Conservation (phyloP, 805 yeast genomes). For the Ogataea nitratoaversa region DNA sequence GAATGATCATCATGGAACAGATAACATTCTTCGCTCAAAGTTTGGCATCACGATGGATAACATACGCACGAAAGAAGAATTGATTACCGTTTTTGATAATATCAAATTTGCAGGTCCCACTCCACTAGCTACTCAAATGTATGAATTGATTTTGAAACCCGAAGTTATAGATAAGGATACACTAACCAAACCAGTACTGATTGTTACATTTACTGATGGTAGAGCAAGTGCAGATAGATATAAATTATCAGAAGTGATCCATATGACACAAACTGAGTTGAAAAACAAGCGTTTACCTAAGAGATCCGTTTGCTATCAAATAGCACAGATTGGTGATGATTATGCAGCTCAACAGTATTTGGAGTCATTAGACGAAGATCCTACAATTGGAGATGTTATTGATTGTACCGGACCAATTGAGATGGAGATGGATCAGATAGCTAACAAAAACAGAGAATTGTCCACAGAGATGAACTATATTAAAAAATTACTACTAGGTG, state of each 20-base stretch:
- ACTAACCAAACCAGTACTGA: conserved; percentile 15
- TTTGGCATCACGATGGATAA: conserved; percentile 15
- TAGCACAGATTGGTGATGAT: conserved; percentile 26
- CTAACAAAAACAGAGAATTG: conserved; percentile 17
- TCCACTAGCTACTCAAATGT: conserved; percentile 19
- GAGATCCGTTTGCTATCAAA: conserved; percentile 19
- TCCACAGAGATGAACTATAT: conserved; percentile 24
- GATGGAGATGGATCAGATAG: conserved; percentile 19
- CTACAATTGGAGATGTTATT: conserved; percentile 21
- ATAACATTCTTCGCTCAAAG: conserved; percentile 1
- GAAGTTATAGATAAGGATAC: conserved; percentile 11
- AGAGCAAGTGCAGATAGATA: conserved; percentile 19
- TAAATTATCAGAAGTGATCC: conserved; percentile 11
- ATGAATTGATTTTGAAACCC: conserved; percentile 17
- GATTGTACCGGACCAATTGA: conserved; percentile 26
- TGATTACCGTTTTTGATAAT: conserved; percentile 11
- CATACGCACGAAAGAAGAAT: conserved; percentile 16
- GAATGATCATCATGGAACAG: conserved; percentile 20
- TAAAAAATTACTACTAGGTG: conserved; percentile 22
- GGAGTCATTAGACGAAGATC: conserved; percentile 18
- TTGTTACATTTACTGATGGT: conserved; percentile 23
- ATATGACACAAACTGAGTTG: conserved; percentile 11
- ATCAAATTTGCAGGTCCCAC: conserved; percentile 20
- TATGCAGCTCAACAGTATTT: conserved; percentile 18
- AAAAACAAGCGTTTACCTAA: conserved; percentile 9